phyloP scores from a whole-genome alignment of 2,329 filamentous ascomycete genomes.

The Arthrobotrys iridis region DNA sequence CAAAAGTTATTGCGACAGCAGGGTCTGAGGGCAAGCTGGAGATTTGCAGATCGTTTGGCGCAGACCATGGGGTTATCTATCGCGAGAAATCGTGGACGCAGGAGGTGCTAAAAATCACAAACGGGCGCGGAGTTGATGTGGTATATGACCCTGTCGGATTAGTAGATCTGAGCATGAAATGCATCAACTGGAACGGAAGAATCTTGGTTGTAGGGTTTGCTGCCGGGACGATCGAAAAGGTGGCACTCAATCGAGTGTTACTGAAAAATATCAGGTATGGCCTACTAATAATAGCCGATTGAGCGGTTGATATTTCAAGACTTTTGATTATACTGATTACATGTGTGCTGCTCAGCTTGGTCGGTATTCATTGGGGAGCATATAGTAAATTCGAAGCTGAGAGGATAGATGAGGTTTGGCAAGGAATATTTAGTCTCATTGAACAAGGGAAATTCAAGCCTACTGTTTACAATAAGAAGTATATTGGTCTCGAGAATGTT shows the following conservation, averaged over 20 bases:
- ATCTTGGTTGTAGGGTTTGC: conserved; percentile 91
- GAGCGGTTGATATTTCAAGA: not conserved
- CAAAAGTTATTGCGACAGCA: conserved; percentile 91
- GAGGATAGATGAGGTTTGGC: conserved; percentile 78
- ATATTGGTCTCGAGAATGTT: conserved; percentile 81
- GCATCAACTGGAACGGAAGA: conserved; percentile 90
- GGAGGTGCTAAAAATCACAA: conserved; percentile 79
- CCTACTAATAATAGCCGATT: not conserved
- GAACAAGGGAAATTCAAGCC: conserved; percentile 79
- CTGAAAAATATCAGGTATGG: conserved; percentile 62
- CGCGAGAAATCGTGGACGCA: conserved; percentile 71
- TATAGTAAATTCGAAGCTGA: conserved; percentile 79
- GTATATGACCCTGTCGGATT: conserved; percentile 95
- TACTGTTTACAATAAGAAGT: conserved; percentile 85
- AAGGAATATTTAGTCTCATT: conserved; percentile 81
- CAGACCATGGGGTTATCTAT: conserved; percentile 85
- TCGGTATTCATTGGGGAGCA: conserved; percentile 91
- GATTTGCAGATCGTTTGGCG: conserved; percentile 81
- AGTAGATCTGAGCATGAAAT: conserved; percentile 87
- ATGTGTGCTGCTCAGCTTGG: conserved; percentile 68
- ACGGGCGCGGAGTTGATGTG: conserved; percentile 81
- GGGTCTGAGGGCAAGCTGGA: conserved; percentile 81
- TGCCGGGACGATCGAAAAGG: conserved; percentile 84
- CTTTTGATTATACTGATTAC: not conserved
- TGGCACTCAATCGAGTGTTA: conserved; percentile 89